Percentiles rank a stretch among this genome's conserved stretches.
These are phyloP conservation scores for Talaromyces sp. DNA, from an alignment of 2,329 filamentous ascomycete species.

Conservation along the genomic window DNA sequence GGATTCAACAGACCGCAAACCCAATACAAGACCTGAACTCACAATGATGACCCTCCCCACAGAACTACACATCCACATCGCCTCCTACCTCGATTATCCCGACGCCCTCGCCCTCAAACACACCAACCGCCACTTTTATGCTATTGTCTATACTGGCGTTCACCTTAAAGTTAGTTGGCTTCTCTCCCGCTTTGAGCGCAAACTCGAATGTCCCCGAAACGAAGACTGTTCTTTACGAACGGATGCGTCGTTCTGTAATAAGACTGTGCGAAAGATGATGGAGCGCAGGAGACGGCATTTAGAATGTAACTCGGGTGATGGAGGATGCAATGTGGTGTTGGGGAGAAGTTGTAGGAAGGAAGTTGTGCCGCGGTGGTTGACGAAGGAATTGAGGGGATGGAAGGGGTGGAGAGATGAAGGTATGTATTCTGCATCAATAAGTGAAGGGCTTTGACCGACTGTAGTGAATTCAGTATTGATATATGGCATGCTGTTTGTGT, in stretches of 20 bases:
- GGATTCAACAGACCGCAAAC: neutral
- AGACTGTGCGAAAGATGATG: conserved; percentile 40
- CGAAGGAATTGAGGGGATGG: conserved; percentile 18
- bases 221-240: conserved; percentile 40
- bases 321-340: conserved; percentile 36
- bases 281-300: conserved; percentile 36
- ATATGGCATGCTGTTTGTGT: conserved; percentile 9
- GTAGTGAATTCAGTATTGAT: conserved; percentile 14
- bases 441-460: neutral
- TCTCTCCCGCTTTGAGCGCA: conserved; percentile 56
- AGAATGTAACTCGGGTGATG: conserved; percentile 29
- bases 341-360: conserved; percentile 31
- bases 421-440: conserved; percentile 15
- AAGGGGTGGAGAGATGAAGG: conserved; percentile 26
- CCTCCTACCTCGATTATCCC: conserved; percentile 59
- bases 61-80: conserved; percentile 63
- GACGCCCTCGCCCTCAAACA: conserved; percentile 68
- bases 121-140: conserved; percentile 58
- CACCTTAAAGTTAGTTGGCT: conserved; percentile 65
- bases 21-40: conserved; percentile 11
- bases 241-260: conserved; percentile 39
- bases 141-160: conserved; percentile 61
- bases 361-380: conserved; percentile 28
- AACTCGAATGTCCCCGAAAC: conserved; percentile 60
- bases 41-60: conserved; percentile 52